Conservation (phyloP, 2,329 filamentous ascomycete species). For the Cercospora sp. region DNA sequence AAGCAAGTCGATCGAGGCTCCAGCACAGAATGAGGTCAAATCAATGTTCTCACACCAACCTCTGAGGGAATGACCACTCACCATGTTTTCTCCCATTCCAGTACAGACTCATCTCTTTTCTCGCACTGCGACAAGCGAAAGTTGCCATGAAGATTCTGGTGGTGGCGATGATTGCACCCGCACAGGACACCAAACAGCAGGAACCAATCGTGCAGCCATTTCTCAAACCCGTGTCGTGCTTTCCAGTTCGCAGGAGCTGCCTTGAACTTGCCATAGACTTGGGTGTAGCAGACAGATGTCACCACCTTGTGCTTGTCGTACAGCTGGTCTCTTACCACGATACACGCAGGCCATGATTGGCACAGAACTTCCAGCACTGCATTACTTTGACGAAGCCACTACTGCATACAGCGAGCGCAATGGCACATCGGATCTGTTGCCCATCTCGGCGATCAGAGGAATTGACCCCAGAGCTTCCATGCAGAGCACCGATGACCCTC, state of each 20-base stretch:
- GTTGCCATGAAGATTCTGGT: background rate
- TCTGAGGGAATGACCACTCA: background rate
- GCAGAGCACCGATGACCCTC: slow-evolving; percentile 3
- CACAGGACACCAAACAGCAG: background rate
- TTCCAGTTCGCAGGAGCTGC: background rate
- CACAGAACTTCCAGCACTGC: background rate
- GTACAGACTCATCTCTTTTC: background rate
- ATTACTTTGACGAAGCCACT: background rate
- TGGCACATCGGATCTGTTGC: slow-evolving; percentile 20
- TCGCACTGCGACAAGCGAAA: background rate
- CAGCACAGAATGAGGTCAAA: background rate
- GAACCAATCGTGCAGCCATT: background rate
- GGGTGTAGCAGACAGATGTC: background rate
- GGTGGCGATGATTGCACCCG: background rate
- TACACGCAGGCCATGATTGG: background rate
- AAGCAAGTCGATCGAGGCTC: background rate
- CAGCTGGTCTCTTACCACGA: background rate
- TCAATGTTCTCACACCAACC: background rate
- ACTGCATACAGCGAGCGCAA: background rate
- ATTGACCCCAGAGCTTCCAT: background rate
- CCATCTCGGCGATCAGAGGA: slow-evolving; percentile 4
- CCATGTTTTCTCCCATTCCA: background rate
- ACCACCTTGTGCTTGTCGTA: background rate
- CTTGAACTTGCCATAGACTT: background rate
- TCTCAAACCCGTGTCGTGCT: background rate